These are phyloP conservation scores for Aspergillus amoenus DNA, from an alignment of 2,329 filamentous ascomycete genomes.

Conservation along the genomic window DNA sequence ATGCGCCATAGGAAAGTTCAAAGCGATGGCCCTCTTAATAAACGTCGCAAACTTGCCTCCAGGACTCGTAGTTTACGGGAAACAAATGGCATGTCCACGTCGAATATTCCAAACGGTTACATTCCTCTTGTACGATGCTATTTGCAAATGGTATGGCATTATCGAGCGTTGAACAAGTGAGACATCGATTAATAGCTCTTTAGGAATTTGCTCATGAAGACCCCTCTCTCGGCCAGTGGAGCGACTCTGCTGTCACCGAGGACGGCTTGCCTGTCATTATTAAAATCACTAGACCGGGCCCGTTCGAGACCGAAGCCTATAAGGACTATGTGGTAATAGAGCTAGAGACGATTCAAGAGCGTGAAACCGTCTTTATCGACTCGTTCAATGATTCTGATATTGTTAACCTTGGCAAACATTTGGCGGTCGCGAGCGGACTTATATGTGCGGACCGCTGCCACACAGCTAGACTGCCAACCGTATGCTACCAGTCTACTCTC, in stretches of 20 bases:
- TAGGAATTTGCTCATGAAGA: conserved; percentile 20
- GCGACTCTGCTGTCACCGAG: neutral
- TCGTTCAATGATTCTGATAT: conserved; percentile 16
- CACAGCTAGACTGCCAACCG: conserved; percentile 19
- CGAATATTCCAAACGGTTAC: conserved; percentile 27
- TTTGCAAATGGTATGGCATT: conserved; percentile 30
- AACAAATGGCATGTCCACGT: conserved; percentile 15
- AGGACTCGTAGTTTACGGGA: conserved; percentile 19
- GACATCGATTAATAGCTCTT: neutral
- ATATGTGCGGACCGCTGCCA: conserved; percentile 27
- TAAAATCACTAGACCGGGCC: conserved; percentile 7
- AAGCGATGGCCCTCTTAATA: conserved; percentile 24
- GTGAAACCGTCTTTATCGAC: conserved; percentile 20
- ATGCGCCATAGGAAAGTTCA: conserved; percentile 15
- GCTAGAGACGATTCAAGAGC: conserved; percentile 18
- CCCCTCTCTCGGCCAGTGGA: neutral
- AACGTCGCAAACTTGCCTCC: conserved; percentile 33
- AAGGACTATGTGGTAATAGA: conserved; percentile 21
- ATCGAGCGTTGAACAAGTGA: neutral
- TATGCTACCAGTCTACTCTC: conserved; percentile 35
- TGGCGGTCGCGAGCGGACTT: conserved; percentile 22
- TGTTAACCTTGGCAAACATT: conserved; percentile 22
- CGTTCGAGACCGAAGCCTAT: neutral
- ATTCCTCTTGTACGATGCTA: conserved; percentile 32
- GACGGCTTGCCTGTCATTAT: conserved; percentile 23